Evolutionary conservation across 1,139 yeast species (phyloP).

Genomic region (Geotrichum histeridarum): DNA sequence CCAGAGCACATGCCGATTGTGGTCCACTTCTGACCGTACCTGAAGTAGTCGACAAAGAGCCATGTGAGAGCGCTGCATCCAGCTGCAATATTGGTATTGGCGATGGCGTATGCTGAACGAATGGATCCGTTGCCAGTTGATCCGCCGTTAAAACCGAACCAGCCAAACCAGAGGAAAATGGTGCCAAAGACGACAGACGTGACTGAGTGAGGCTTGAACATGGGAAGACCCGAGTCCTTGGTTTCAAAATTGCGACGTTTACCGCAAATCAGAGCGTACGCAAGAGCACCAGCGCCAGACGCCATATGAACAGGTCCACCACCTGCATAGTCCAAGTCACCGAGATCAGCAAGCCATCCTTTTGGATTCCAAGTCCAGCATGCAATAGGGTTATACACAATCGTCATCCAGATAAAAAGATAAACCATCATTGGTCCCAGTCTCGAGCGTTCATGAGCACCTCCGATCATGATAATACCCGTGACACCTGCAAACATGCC

Average conservation of each 20-base stretch:
- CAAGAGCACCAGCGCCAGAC: slow-evolving; percentile 91
- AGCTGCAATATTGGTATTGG: slow-evolving; percentile 90
- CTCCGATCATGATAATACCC: slow-evolving; percentile 91
- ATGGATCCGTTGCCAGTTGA: slow-evolving; percentile 87
- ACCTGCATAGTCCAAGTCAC: slow-evolving; percentile 93
- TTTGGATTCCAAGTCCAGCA: slow-evolving; percentile 95
- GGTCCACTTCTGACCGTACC: slow-evolving; percentile 89
- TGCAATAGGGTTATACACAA: slow-evolving; percentile 92
- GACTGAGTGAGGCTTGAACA: slow-evolving; percentile 87
- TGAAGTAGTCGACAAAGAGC: slow-evolving; percentile 86
- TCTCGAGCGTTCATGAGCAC: slow-evolving; percentile 94
- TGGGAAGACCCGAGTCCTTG: slow-evolving; percentile 63
- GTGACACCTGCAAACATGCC: slow-evolving; percentile 95
- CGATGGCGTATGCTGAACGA: slow-evolving; percentile 90
- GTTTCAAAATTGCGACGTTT: slow-evolving; percentile 68
- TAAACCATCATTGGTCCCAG: slow-evolving; percentile 94
- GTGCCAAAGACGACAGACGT: slow-evolving; percentile 87
- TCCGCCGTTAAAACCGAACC: slow-evolving; percentile 98
- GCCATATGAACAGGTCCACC: slow-evolving; percentile 97
- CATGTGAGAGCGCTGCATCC: slow-evolving; percentile 89
- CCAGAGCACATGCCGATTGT: slow-evolving; percentile 93
- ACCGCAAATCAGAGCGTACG: slow-evolving; percentile 86
- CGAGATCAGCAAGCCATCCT: slow-evolving; percentile 82
- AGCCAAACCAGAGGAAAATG: slow-evolving; percentile 91
- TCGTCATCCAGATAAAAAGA: slow-evolving; percentile 86